Percentiles rank a stretch among this genome's conserved stretches.
Evolutionary conservation across 2,329 filamentous ascomycete genomes (phyloP).

Genomic region (Cordyceps farinosa): DNA sequence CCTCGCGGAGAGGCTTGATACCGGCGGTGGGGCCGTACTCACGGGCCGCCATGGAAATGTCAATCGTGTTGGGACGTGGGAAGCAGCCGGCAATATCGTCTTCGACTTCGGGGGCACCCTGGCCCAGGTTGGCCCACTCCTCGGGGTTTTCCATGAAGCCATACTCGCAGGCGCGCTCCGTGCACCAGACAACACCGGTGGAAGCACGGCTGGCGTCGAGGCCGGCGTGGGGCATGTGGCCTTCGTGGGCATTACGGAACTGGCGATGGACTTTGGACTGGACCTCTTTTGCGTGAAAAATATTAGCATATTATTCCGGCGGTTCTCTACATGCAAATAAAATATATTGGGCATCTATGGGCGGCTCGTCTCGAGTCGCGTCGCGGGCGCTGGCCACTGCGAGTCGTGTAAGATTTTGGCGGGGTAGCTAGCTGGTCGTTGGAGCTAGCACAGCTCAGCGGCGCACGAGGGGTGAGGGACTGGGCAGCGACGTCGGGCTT

Average conservation of each 20-base stretch:
- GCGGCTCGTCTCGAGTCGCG: background rate
- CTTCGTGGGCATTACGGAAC: constrained; percentile 86
- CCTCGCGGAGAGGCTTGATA: constrained; percentile 84
- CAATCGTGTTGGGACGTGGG: constrained; percentile 71
- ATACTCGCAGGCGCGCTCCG: constrained; percentile 81
- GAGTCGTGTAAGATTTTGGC: background rate
- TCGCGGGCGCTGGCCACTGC: background rate
- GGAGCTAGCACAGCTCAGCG: background rate
- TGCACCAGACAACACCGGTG: constrained; percentile 93
- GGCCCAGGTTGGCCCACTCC: constrained; percentile 87
- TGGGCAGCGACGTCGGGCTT: background rate
- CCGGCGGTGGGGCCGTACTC: constrained; percentile 94
- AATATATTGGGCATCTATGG: background rate
- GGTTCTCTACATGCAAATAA: background rate
- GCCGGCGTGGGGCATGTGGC: constrained; percentile 85
- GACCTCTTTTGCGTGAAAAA: constrained; percentile 55
- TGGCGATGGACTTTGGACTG: constrained; percentile 82
- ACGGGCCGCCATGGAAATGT: constrained; percentile 72
- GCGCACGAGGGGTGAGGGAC: background rate
- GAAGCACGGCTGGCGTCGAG: constrained; percentile 84
- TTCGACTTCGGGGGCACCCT: constrained; percentile 91
- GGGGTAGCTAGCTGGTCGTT: background rate
- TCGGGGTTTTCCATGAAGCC: constrained; percentile 81
- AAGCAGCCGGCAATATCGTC: constrained; percentile 91
- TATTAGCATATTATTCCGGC: background rate